Base-by-base conservation (phyloP, 768 basidiomycete species). In the Leccinum uliginosum region DNA sequence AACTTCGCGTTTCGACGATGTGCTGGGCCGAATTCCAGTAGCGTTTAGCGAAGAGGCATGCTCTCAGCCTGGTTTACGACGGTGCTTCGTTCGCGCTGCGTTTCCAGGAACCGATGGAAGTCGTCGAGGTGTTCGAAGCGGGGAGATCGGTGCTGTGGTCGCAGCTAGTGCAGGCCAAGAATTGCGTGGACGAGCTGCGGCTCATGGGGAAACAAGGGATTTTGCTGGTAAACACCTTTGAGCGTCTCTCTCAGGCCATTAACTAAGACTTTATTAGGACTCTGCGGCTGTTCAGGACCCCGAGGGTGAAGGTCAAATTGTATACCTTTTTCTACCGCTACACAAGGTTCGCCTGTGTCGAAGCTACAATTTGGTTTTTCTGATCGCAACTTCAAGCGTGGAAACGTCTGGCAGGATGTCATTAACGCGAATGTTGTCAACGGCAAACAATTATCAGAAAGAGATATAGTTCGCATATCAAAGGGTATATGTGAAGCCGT, bases 281-380 rank as follows among this genome's bases (percentile, higher is more conserved):
- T 95, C 94, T 14, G 92, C 94, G 1, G 92, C 96, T 4, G 87
- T 95, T 1, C 93, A 97, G 72, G 94, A 98, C 66, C 87, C 90
- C 32, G 87, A 89, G 57, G 94, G 92, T 14, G 93, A 94, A 49
- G 93, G 93, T 11, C 89, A 96, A 72, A 89, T 98, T 56, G 93
- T 97, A 29, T 98, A 97, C 71, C 85, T 98, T 53, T 98, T 99
- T 78, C 77, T 98, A 6, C 97, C 97, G 0, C 78, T 93, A 32
- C 97, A 94, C 77, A 88, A 91, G 79, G 91, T 88, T 46, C 35
- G 75, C 65, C n/a, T 45, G 23, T 49, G 29, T 40, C 26, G 27
- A 12, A 32, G 19, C 6, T 7, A 6, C 15, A 23, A 7, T 3
- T 4, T 29, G 35, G 12, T 23, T 32, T 48, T 44, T 57, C 38